phyloP scores from a whole-genome alignment of 306 rosid genomes.

The Gynostemma pentaphyllum region DNA sequence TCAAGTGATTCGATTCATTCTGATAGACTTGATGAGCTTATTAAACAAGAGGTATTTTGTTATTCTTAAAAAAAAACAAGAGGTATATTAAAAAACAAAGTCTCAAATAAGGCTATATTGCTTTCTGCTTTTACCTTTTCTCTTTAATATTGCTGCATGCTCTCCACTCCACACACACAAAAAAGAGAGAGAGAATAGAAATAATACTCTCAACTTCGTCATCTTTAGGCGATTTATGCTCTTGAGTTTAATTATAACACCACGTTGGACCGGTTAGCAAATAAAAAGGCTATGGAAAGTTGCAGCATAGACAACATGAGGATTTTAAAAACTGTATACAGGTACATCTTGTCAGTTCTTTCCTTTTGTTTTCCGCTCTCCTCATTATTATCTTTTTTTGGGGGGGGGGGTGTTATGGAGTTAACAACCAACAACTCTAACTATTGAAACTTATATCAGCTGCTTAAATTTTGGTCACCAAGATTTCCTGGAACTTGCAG shows the following conservation, averaged over 20 bases:
- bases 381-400: not conserved
- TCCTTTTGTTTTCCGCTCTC: not conserved
- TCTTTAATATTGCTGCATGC: not conserved
- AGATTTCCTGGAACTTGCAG: constrained; percentile 58
- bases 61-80: too few species aligned
- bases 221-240: constrained; percentile 42
- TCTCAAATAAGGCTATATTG: not conserved
- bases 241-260: constrained; percentile 47
- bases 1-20: constrained; percentile 7
- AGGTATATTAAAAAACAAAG: constrained; percentile 33
- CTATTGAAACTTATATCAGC: constrained; percentile 22
- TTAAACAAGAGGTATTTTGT: constrained; percentile 51
- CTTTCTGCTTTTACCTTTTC: not conserved
- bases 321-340: constrained; percentile 52
- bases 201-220: not conserved
- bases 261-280: constrained; percentile 46
- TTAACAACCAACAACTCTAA: not conserved
- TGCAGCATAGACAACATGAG: constrained; percentile 40
- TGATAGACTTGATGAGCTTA: constrained; percentile 17
- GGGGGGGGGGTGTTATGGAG: not conserved
- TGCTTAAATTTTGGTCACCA: constrained; percentile 44
- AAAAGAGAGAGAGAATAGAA: too few species aligned
- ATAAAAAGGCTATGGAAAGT: constrained; percentile 44
- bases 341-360: constrained; percentile 23
- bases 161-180: too few species aligned